phyloP scores from a whole-genome alignment of 2,329 filamentous ascomycete genomes.

The Phoma sp. region DNA sequence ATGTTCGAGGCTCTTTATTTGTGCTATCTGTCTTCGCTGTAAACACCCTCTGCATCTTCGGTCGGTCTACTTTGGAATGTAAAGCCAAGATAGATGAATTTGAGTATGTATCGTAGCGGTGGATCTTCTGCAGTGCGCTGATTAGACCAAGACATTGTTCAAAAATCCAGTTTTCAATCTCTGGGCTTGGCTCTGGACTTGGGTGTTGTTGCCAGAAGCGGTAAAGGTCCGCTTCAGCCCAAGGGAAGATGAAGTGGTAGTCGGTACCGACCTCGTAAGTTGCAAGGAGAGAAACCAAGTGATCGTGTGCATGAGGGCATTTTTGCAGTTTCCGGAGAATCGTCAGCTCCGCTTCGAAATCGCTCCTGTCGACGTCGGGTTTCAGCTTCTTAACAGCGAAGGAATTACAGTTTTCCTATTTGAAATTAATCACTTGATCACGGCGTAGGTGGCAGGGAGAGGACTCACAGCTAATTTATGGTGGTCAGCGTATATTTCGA shows the following conservation, averaged over 20 bases:
- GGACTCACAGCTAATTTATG: too few species aligned
- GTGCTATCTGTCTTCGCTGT: too few species aligned
- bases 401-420: background rate
- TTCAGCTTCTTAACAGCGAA: background rate
- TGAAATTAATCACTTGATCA: too few species aligned
- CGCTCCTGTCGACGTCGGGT: background rate
- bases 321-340: background rate
- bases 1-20: too few species aligned
- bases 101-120: background rate
- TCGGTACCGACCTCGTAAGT: background rate
- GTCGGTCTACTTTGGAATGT: too few species aligned
- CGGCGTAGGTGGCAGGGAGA: too few species aligned
- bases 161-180: background rate
- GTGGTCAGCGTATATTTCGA: conserved; percentile 3
- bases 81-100: background rate
- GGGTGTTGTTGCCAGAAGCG: background rate
- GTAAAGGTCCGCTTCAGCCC: conserved; percentile 3
- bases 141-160: background rate
- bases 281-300: conserved; percentile 2
- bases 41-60: too few species aligned
- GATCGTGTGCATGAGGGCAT: background rate
- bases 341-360: background rate
- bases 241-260: conserved; percentile 5
- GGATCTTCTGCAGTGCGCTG: background rate
- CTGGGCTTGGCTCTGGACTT: background rate